Base-by-base conservation (phyloP, 169 alveolate genomes). In the Plasmodium billcollinsi region DNA sequence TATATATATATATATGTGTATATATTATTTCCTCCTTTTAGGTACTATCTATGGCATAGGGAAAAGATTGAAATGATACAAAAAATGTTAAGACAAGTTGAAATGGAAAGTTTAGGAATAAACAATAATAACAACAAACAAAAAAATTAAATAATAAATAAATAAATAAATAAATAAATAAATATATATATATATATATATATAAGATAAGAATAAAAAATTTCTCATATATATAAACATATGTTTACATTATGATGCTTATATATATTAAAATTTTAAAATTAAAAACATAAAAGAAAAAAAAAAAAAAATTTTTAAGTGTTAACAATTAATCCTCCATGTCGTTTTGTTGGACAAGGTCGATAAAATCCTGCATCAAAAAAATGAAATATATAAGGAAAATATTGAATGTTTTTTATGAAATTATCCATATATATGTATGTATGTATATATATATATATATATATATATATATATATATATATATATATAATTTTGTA, bases 1-100 rank as follows among this genome's bases (percentile, higher is more conserved):
- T 14, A 69, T 47, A 69, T 69, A 21, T 47, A 39, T 63, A 20
- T 20, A 63, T 50, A 2, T 20, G 49, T 69, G 21, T 54, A 2
- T 54, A 8, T 62, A 14, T 62, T 24, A 18, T 62, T 24, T 50
- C 50, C 4, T 11, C 69, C 56, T 80, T 66, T 61, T 72, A 80
- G 90, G 21, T 80, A 80, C 58, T 80, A 80, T 47, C 14, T 33
- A 69, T 80, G 90, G 90, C 90, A 80, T 26, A 80, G 90, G 47
- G 73, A 69, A 54, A 43, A 80, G 49, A 61, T 80, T n/a, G 73
- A 80, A 69, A 59, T 29, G n/a, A 66, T 80, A 52, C 90, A 80
- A 71, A 67, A 45, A 80, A 67, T 47, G n/a, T 29, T 80, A 66
- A 67, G 90, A 33, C 47, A 18, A 67, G 69, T 80, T 67, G 90